Base-by-base conservation (phyloP, 495 filamentous ascomycete genomes). In the Hyphodiscus hymeniophilus region DNA sequence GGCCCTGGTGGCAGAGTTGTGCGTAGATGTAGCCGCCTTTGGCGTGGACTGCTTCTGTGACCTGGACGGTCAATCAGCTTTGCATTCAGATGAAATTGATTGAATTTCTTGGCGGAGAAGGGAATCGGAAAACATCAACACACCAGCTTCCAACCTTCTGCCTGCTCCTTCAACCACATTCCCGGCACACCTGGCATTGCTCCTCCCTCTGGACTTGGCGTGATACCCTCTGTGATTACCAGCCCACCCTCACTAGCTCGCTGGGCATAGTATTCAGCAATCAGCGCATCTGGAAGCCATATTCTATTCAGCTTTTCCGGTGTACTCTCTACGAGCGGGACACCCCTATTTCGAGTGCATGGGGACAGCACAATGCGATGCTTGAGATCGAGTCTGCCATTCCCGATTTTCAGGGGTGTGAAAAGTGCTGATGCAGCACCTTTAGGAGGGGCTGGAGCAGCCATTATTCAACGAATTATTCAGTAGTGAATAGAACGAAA, bases 321-420 rank as follows among this genome's bases (percentile, higher is more conserved):
- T 52, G 44, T 5, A 17, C 48, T 41, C 1, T 35, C 26, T 7
- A 47, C 42, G 21, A 48, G 38, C 15, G 50, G 66, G 24, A 63
- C 65, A 22, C 67, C 68, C 7, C 76, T 71, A 45, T 73, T 72
- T 23, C 75, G 69, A 32, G 75, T 81, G 48, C 79, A 46, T 1
- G 75, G 77, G 3, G 75, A 75, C 63, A 77, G 69, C 12, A 72
- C 63, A 35, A 80, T 58, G 31, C 75, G 73, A 58, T 81, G 75
- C 26, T 62, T 59, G 34, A 79, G 75, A 12, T 60, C 69, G 42
- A 76, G 56, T 11, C 33, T 59, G 35, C 66, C 63, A 11, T 64
- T 58, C 43, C 73, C 74, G 23, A 81, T 66, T 36, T 61, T 59
- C 48, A 82, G 56, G 8, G 80, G 76, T 23, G 63, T 58, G 60